Percentiles rank a stretch among this genome's conserved stretches.
Evolutionary conservation across 305 asterid genomes (phyloP).

Genomic region (Nicotiana rustica): DNA sequence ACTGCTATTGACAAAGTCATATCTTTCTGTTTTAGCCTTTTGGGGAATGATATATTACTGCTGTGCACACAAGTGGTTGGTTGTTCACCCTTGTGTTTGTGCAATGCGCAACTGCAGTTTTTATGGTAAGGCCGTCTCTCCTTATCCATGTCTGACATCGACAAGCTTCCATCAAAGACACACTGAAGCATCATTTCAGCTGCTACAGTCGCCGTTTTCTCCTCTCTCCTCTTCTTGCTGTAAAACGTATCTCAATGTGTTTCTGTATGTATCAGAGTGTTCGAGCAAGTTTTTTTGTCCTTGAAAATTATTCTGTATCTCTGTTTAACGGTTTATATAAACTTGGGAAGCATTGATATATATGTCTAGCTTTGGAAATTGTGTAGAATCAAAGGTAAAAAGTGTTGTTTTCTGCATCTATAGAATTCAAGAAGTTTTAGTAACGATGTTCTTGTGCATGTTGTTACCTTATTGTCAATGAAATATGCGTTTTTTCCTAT

Average conservation of each 20-base stretch:
- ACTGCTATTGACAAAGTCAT: slow-evolving; percentile 42
- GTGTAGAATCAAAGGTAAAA: not conserved
- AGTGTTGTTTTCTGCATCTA: not conserved
- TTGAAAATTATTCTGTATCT: not conserved
- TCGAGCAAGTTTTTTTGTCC: not conserved
- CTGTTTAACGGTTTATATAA: not conserved
- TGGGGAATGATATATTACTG: slow-evolving; percentile 46
- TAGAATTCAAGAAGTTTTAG: not conserved
- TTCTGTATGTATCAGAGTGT: not conserved
- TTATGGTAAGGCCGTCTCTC: too few relatives aligned
- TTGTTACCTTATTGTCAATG: not conserved
- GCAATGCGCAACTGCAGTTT: too few relatives aligned
- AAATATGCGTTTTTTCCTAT: not conserved
- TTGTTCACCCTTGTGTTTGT: too few relatives aligned
- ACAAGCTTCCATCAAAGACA: slow-evolving; percentile 38
- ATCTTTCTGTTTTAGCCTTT: slow-evolving; percentile 53
- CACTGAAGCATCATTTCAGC: slow-evolving; percentile 49
- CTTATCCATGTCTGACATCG: not conserved
- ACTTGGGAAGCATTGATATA: not conserved
- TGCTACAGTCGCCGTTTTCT: slow-evolving; percentile 49
- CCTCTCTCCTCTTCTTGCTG: not conserved
- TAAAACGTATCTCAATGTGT: not conserved
- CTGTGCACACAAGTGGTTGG: not conserved
- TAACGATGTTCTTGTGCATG: not conserved
- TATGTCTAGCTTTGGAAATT: not conserved